Conservation (phyloP, 1,284 basidiomycete genomes). For the Apiotrichum montevideense region DNA sequence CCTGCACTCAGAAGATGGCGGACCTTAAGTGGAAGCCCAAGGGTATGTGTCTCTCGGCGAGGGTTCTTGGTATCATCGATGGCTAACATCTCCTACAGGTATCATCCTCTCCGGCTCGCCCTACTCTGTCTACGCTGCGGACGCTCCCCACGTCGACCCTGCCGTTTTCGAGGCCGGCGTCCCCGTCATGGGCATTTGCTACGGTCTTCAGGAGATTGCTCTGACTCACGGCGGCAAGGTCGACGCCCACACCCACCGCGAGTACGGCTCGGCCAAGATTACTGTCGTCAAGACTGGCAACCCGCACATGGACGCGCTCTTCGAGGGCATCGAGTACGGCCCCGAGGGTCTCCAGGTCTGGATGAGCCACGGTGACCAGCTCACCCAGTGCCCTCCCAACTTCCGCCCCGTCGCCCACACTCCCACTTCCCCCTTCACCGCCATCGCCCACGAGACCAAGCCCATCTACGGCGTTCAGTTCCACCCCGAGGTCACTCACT, state of each 20-base stretch:
- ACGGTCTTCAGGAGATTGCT: constrained; percentile 96
- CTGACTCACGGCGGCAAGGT: constrained; percentile 84
- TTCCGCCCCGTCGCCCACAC: constrained; percentile 89
- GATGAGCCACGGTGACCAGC: constrained; percentile 99
- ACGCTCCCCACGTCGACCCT: constrained; percentile 90
- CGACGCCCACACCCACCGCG: constrained; percentile 80
- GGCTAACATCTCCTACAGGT: constrained; percentile 51
- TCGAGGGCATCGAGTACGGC: constrained; percentile 64
- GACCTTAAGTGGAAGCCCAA: constrained; percentile 93
- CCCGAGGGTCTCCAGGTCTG: constrained; percentile 76
- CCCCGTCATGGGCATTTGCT: constrained; percentile 95
- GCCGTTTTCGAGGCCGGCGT: constrained; percentile 87
- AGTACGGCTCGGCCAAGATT: constrained; percentile 89
- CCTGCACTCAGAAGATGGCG: constrained; percentile 87
- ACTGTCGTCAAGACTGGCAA: constrained; percentile 64
- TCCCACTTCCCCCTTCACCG: constrained; percentile 82
- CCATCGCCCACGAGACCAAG: constrained; percentile 83
- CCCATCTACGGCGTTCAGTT: constrained; percentile 97
- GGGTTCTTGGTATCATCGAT: too few species aligned
- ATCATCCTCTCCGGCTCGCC: constrained; percentile 98
- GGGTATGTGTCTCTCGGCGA: constrained; percentile 52
- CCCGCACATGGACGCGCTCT: constrained; percentile 66
- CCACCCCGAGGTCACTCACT: constrained; percentile 98
- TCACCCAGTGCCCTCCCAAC: constrained; percentile 70
- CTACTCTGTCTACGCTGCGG: constrained; percentile 93